Evolutionary conservation across 305 asterid genomes (phyloP).

Genomic region (Solanum hybrid): DNA sequence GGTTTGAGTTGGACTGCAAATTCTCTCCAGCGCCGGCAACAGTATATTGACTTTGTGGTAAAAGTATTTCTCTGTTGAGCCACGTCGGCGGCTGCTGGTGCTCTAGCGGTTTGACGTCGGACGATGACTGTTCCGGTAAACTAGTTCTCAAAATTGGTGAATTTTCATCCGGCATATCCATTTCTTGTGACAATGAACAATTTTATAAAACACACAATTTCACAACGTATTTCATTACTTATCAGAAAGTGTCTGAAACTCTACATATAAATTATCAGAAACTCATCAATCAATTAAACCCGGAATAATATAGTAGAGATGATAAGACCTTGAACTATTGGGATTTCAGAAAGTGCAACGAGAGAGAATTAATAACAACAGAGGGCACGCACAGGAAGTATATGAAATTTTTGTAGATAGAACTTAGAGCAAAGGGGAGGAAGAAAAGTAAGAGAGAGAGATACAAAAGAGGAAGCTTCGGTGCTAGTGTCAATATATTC

Average conservation of each 20-base stretch:
- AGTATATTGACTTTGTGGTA: constrained; percentile 14
- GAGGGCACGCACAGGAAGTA: neutral
- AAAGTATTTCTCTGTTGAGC: constrained; percentile 35
- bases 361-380: neutral
- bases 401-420: neutral
- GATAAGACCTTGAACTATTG: neutral
- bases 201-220: neutral
- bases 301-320: neutral
- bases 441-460: neutral
- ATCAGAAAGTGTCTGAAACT: neutral
- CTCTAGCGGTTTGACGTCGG: constrained; percentile 16
- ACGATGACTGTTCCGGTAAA: constrained; percentile 21
- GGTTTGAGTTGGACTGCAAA: constrained; percentile 33
- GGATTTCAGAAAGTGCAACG: neutral
- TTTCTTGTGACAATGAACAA: constrained; percentile 29
- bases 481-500: neutral
- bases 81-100: constrained; percentile 30
- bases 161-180: constrained; percentile 32
- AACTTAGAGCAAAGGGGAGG: neutral
- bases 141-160: constrained; percentile 21
- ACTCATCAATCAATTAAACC: neutral
- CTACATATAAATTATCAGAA: neutral
- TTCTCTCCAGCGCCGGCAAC: constrained; percentile 7
- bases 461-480: neutral
- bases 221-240: neutral